Evolutionary conservation across 2,329 filamentous ascomycete species (phyloP).

Genomic region (Botrytis sinoallii): DNA sequence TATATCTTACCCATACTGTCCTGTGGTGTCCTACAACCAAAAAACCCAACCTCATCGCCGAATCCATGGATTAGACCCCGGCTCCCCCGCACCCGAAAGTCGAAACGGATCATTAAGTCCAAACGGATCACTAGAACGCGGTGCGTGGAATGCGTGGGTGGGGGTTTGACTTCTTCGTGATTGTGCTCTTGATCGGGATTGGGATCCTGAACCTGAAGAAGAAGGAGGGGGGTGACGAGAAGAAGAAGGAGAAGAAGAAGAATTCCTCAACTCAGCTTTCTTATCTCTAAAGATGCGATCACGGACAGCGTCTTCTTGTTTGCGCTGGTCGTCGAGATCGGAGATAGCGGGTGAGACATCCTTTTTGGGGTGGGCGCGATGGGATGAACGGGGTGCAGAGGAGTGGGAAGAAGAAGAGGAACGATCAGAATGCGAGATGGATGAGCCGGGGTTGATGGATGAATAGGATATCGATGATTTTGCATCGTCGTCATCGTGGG

Average conservation of each 20-base stretch:
- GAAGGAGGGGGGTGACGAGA: not conserved
- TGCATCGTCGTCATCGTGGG: not conserved
- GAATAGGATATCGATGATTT: not conserved
- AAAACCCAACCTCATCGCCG: not conserved
- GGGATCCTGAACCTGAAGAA: not conserved
- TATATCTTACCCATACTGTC: not conserved
- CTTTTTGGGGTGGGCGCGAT: too few species aligned
- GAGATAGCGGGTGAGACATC: not conserved
- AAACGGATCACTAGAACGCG: not conserved
- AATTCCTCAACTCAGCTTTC: not conserved
- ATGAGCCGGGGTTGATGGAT: not conserved
- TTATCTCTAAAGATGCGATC: not conserved
- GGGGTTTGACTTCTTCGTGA: not conserved
- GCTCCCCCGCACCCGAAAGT: not conserved
- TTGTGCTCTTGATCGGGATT: not conserved
- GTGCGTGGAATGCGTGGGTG: not conserved
- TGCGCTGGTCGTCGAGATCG: not conserved
- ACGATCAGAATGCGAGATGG: not conserved
- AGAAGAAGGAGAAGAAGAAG: not conserved
- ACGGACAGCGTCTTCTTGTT: not conserved
- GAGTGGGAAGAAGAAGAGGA: not conserved
- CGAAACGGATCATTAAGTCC: not conserved
- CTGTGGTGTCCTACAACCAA: not conserved
- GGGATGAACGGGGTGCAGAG: too few species aligned
- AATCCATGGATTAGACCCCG: not conserved